Conservation (phyloP, 1,284 basidiomycete species). For the Hemileia vastatrix region DNA sequence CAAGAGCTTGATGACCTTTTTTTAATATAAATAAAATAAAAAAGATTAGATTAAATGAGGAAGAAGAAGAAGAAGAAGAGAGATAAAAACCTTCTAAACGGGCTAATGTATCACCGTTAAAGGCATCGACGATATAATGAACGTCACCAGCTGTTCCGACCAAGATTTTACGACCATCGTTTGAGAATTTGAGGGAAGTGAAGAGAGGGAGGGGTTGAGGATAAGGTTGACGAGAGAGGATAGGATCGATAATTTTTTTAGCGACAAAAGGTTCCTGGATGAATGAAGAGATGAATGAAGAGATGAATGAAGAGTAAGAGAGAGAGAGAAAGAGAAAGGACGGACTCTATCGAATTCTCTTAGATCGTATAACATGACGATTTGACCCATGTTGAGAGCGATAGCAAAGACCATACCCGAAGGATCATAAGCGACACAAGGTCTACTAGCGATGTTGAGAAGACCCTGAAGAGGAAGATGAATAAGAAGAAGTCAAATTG, state of each 20-base stretch:
- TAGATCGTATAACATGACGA: conserved; percentile 78
- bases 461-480: conserved; percentile 46
- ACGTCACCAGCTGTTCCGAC: conserved; percentile 84
- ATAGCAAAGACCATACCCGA: conserved; percentile 86
- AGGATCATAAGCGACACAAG: conserved; percentile 81
- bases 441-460: conserved; percentile 53
- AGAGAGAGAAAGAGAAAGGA: conserved; percentile 2
- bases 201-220: conserved; percentile 81
- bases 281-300: background rate
- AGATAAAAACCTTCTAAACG: conserved; percentile 59
- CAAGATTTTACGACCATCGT: conserved; percentile 77
- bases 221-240: conserved; percentile 59
- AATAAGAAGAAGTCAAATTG: background rate
- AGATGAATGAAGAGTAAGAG: background rate
- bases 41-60: background rate
- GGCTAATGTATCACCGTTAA: conserved; percentile 66
- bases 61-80: background rate
- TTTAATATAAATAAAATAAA: conserved; percentile 62
- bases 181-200: conserved; percentile 81
- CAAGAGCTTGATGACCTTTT: conserved; percentile 19
- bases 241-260: conserved; percentile 69
- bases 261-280: conserved; percentile 66
- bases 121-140: conserved; percentile 86
- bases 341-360: conserved; percentile 69
- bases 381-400: conserved; percentile 68